Evolutionary conservation across 306 rosid genomes (phyloP).

Genomic region (Lablab purpureus): DNA sequence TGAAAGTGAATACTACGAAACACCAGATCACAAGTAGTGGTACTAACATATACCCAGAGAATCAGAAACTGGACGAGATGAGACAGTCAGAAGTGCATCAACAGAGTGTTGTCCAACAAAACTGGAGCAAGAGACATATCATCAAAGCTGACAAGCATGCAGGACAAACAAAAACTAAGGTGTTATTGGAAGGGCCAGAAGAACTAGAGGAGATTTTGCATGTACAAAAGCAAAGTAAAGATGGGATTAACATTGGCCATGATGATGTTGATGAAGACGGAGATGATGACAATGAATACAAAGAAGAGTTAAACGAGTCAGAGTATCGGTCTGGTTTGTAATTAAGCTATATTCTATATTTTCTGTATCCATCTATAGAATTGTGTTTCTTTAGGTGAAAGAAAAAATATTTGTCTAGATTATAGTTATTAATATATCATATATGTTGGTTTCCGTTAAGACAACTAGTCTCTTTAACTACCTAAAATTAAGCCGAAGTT

Average conservation of each 20-base stretch:
- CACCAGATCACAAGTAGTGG: slow-evolving; percentile 39
- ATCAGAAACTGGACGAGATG: slow-evolving; percentile 25
- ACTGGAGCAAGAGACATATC: slow-evolving; percentile 47
- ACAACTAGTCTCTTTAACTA: too few relatives aligned
- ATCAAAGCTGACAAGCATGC: slow-evolving; percentile 30
- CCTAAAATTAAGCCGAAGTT: too few relatives aligned
- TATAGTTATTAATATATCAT: not conserved
- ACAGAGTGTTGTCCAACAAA: slow-evolving; percentile 37
- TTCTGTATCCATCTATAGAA: too few relatives aligned
- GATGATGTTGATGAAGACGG: not conserved
- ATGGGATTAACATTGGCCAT: not conserved
- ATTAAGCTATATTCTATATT: slow-evolving; percentile 13
- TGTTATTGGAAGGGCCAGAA: slow-evolving; percentile 14
- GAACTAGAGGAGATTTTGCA: slow-evolving; percentile 41
- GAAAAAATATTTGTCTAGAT: too few relatives aligned
- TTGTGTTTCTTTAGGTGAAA: too few relatives aligned
- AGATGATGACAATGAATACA: slow-evolving; percentile 55
- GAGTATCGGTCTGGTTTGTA: slow-evolving; percentile 51
- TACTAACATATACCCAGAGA: slow-evolving; percentile 10
- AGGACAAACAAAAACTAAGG: slow-evolving; percentile 34
- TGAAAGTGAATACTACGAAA: slow-evolving; percentile 25
- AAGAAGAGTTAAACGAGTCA: slow-evolving; percentile 60
- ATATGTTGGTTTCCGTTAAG: slow-evolving; percentile 3
- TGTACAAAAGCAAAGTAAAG: slow-evolving; percentile 44
- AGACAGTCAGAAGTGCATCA: slow-evolving; percentile 39